Conservation (phyloP, 345 rosid species). For the thale cress (Arabidopsis thaliana) region DNA sequence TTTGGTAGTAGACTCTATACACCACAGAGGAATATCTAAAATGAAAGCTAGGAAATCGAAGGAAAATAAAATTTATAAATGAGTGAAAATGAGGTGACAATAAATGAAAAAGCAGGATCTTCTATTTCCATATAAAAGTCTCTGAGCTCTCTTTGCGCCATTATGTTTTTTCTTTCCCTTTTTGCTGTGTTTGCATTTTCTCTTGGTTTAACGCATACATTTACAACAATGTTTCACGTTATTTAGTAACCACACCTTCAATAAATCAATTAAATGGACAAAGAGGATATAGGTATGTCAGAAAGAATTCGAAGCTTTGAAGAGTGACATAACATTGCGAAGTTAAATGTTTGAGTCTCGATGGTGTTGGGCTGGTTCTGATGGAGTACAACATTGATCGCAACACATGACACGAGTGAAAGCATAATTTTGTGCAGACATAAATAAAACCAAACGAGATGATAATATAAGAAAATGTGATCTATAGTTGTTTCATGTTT, state of each 20-base stretch:
- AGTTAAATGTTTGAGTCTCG: slow-evolving; percentile 21
- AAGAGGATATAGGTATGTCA: slow-evolving; percentile 39
- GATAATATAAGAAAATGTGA: not conserved
- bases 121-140: slow-evolving; percentile 19
- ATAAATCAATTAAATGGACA: slow-evolving; percentile 12
- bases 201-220: slow-evolving; percentile 4
- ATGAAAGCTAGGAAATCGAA: not conserved
- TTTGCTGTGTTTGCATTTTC: not conserved
- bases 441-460: not conserved
- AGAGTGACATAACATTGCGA: slow-evolving; percentile 29
- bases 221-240: slow-evolving; percentile 32
- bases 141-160: slow-evolving; percentile 22
- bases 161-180: slow-evolving; percentile 24
- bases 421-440: not conserved
- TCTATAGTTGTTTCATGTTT: not conserved
- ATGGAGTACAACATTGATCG: slow-evolving; percentile 17
- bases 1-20: slow-evolving; percentile 16
- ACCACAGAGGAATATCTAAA: not conserved
- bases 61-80: not conserved
- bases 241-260: slow-evolving; percentile 14
- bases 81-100: slow-evolving; percentile 15
- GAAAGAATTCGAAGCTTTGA: slow-evolving; percentile 12
- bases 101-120: not conserved
- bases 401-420: not conserved
- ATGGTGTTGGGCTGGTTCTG: not conserved